Evolutionary conservation across 495 filamentous ascomycete species (phyloP), one percentile per base, ranked within the genome.

Genomic region (Mycothermus thermophilus): DNA sequence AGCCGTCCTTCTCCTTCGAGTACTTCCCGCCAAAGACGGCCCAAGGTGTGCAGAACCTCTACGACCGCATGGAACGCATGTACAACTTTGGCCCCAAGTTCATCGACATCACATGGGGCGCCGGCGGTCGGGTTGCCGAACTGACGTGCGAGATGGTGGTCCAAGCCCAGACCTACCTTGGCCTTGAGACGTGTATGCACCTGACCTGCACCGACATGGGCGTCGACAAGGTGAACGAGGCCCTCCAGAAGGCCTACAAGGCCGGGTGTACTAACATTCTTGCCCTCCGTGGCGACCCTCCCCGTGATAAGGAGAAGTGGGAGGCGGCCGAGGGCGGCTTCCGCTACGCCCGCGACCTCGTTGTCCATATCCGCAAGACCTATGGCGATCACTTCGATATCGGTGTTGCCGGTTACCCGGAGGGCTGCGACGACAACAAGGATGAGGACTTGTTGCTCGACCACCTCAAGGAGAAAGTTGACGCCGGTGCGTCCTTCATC

Each of bases 21-120:
- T 99, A 93, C 69, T 99, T 96, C 61, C 88, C 92, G 29, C 92
- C 92, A n/a, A 99, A 99, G 64, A 99, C 92, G 1, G 88, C 90
- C 1, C 81, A 85, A 69, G 92, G 92, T 71, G 88, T 99, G 7
- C 92, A 96, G 66, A 99, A 99, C 55, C 75, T 99, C 36, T 99
- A 99, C 64, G 92, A 99, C 55, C 80, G 87, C 47, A 96, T 99
- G 83, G 86, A 99, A 63, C 85, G 87, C 53, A 99, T 99, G 92
- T 83, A 96, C 57, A 69, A 71, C 46, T 72, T 90, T 37, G 88
- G 90, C 0, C 92, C 92, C 10, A 76, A 81, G 41, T 99, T 96
- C 63, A 83, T 99, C 54, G 92, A 99, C 58, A 77, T 99, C 54
- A 99, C 92, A 33, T 99, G 92, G 92, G 93, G 93, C 42, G 92